Evolutionary conservation across 2,329 filamentous ascomycete species (phyloP).

Genomic region (Fusarium begoniae): DNA sequence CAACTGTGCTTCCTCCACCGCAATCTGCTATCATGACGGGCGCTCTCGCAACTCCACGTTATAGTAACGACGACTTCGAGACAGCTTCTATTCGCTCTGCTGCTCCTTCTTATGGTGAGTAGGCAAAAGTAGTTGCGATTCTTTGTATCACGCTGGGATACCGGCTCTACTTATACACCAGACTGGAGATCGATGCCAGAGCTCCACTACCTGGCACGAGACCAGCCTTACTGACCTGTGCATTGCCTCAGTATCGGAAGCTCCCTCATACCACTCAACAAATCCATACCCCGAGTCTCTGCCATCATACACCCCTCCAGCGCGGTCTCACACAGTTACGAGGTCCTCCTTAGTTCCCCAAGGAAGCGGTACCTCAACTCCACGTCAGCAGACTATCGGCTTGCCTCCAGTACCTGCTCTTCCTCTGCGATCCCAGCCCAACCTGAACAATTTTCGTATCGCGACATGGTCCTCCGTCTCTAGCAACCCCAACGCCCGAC

Average conservation of each 20-base stretch:
- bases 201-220: slow-evolving; percentile 22
- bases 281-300: slow-evolving; percentile 57
- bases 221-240: slow-evolving; percentile 30
- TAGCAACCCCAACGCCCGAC: slow-evolving; percentile 63
- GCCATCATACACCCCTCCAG: slow-evolving; percentile 61
- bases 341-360: slow-evolving; percentile 34
- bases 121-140: neutral
- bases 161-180: slow-evolving; percentile 8
- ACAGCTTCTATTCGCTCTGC: slow-evolving; percentile 73
- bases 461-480: slow-evolving; percentile 69
- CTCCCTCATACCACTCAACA: slow-evolving; percentile 70
- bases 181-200: slow-evolving; percentile 4
- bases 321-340: slow-evolving; percentile 19
- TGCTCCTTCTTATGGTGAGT: slow-evolving; percentile 74
- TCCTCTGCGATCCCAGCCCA: slow-evolving; percentile 51
- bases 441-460: slow-evolving; percentile 64
- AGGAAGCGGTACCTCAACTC: slow-evolving; percentile 38
- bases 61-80: slow-evolving; percentile 67
- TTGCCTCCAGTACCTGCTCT: slow-evolving; percentile 61
- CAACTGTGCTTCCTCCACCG: slow-evolving; percentile 17
- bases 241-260: slow-evolving; percentile 63
- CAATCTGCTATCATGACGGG: slow-evolving; percentile 45
- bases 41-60: slow-evolving; percentile 45
- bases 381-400: slow-evolving; percentile 52
- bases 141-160: neutral